Evolutionary conservation across 2,329 filamentous ascomycete species (phyloP), one percentile per base, ranked within the genome.

Genomic region (Aspergillus sp.): DNA sequence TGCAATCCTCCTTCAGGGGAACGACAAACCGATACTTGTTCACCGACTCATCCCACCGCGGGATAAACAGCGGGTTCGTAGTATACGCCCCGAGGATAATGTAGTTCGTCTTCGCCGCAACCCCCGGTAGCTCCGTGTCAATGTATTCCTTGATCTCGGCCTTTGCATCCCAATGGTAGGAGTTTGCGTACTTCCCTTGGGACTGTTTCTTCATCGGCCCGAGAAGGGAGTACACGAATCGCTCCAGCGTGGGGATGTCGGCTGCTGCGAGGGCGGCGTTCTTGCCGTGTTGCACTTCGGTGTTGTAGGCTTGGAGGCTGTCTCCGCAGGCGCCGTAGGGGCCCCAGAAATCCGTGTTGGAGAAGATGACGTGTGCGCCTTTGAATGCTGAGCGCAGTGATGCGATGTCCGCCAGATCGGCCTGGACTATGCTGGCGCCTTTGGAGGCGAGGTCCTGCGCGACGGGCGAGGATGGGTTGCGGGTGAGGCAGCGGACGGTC

Each of bases 221-320:
- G 49, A 83, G 60, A 0, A 78, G 79, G 4, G 79, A 82, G 8
- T 74, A 79, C 3, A 82, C 60, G 50, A 81, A 78, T 0, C 77
- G 62, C 26, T 78, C 76, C 1, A 83, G 70, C 0, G 70, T 69
- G 3, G 67, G 24, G 60, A 72, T 67, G 0, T 65, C 58, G 1
- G 77, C 74, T 0, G 80, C 81, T 0, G 80, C 81, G 54, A 82
- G 76, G 3, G 74, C 78, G 26, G 84, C 79, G 53, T 84, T 84
- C 54, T 73, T 76, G 0, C 81, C 80, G 49, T 83, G 77, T 13
- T 69, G 68, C 7, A 74, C 62, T 65, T 84, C 82, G 2, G 76
- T 65, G 0, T 80, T 69, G 54, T 78, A 80, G 0, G 76, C 76
- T 3, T 51, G 42, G 32, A 20, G 35, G 33, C 53, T 58, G 1